Percentiles rank a stretch among this genome's conserved stretches.
These are phyloP conservation scores for Xanthoconium stramineum DNA, from an alignment of 768 basidiomycete species.

Conservation along the genomic window DNA sequence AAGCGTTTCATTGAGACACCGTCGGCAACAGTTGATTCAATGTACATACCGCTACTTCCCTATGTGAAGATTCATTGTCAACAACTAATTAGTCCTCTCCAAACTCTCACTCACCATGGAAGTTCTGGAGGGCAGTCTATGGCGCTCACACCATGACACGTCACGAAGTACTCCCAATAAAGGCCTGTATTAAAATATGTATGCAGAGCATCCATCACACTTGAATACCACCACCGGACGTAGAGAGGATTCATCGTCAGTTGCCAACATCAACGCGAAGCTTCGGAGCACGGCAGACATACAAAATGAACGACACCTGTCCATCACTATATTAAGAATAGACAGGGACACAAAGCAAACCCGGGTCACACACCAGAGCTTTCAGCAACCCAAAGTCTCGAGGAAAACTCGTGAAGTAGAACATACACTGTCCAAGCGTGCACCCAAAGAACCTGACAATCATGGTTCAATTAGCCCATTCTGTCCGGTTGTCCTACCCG, in stretches of 20 bases:
- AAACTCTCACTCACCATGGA: conserved; percentile 1
- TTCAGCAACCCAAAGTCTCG: conserved; percentile 7
- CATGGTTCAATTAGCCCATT: background rate
- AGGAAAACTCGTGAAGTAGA: conserved; percentile 11
- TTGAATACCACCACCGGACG: background rate
- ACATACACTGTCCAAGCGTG: conserved; percentile 5
- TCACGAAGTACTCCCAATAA: background rate
- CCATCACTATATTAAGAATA: background rate
- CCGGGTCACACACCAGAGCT: background rate
- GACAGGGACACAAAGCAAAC: too few species aligned
- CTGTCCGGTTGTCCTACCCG: too few species aligned
- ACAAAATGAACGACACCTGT: conserved; percentile 4
- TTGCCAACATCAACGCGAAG: background rate
- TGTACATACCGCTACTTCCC: conserved; percentile 4
- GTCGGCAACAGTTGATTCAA: background rate
- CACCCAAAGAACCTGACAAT: conserved; percentile 9
- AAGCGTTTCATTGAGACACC: background rate
- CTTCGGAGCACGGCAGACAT: background rate
- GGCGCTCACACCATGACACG: background rate
- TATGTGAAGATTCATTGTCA: background rate
- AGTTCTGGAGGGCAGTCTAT: background rate
- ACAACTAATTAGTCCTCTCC: background rate
- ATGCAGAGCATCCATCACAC: conserved; percentile 1
- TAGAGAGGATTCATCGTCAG: background rate
- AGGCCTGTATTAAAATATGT: background rate